Conservation (phyloP, 345 rosid species). For the Bruguiera sexangula region DNA sequence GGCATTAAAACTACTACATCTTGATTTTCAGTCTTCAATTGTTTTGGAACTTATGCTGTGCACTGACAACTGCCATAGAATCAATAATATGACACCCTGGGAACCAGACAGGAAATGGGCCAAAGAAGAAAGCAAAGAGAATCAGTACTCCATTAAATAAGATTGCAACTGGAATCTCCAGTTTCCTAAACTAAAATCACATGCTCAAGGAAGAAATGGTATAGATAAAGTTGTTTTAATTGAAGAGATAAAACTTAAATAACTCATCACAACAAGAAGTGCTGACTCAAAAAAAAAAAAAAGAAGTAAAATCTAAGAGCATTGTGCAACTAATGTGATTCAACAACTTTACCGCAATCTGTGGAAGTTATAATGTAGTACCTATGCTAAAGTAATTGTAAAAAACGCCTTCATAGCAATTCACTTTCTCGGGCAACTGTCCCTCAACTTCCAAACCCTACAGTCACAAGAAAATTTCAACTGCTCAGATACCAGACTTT, state of each 20-base stretch:
- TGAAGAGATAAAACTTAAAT: background rate
- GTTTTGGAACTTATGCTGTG: background rate
- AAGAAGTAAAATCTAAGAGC: background rate
- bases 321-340: background rate
- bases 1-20: background rate
- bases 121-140: background rate
- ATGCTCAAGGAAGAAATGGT: background rate
- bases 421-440: conserved; percentile 48
- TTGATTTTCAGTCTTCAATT: background rate
- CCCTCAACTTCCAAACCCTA: conserved; percentile 67
- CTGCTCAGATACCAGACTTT: conserved; percentile 12
- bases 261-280: background rate
- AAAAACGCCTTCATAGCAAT: conserved; percentile 76
- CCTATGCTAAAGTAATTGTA: conserved; percentile 96
- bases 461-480: conserved; percentile 22
- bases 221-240: background rate
- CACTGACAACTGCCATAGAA: background rate
- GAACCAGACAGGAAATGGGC: background rate
- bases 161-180: background rate
- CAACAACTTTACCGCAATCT: background rate
- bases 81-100: background rate
- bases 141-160: background rate
- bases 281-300: background rate
- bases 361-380: conserved; percentile 21
- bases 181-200: background rate